Conservation (phyloP, 78 protist genomes). For the Dictyostelium intermedium region DNA sequence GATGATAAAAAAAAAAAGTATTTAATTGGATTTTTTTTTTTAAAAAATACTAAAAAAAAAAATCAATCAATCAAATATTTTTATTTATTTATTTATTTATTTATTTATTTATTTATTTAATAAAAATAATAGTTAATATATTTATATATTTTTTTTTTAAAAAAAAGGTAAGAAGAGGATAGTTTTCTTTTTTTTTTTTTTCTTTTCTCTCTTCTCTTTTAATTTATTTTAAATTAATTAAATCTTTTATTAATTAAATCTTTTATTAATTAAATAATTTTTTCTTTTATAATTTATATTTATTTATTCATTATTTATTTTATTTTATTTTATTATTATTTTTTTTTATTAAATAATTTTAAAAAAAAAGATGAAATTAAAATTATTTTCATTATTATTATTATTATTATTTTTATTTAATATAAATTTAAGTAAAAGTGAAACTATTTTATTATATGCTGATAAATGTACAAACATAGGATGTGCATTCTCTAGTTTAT, state of each 20-base stretch:
- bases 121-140: neutral
- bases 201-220: no score
- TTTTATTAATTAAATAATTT: no score
- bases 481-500: slow-evolving; percentile 2
- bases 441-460: neutral
- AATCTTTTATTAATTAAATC: no score
- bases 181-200: no score
- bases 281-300: no score
- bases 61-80: neutral
- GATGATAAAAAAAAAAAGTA: neutral
- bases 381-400: neutral
- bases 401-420: neutral
- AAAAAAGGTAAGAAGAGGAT: neutral
- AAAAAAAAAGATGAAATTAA: neutral
- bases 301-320: no score
- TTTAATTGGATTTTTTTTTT: neutral
- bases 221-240: no score
- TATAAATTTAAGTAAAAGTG: neutral
- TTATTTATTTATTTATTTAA: neutral
- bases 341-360: neutral
- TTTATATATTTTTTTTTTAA: no score
- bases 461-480: slow-evolving; percentile 14
- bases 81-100: neutral
- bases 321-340: no score
- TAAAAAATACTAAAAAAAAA: neutral